Percentiles rank a stretch among this genome's conserved stretches.
phyloP scores from a whole-genome alignment of 2,329 filamentous ascomycete species.

The Penicillium sp. region DNA sequence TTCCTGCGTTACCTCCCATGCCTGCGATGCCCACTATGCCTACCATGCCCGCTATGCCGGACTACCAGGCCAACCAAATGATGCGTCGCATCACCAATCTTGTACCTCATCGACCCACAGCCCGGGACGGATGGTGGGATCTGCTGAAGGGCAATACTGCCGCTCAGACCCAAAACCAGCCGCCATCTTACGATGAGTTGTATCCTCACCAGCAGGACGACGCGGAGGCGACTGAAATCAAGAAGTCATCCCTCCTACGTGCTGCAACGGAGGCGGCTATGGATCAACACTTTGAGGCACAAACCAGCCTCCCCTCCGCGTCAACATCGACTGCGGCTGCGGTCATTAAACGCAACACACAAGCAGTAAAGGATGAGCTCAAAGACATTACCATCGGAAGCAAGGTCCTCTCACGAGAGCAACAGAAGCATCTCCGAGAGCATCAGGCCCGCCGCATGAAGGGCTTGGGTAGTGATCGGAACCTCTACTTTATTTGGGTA shows the following conservation, averaged over 20 bases:
- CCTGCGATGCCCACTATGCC: constrained; percentile 64
- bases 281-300: constrained; percentile 48
- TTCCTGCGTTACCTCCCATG: constrained; percentile 61
- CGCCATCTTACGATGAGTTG: constrained; percentile 78
- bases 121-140: constrained; percentile 65
- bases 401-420: constrained; percentile 46
- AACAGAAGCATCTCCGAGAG: constrained; percentile 49
- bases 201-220: constrained; percentile 56
- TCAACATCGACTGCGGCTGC: constrained; percentile 13
- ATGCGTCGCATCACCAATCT: constrained; percentile 72
- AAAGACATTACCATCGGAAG: constrained; percentile 46
- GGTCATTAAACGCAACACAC: constrained; percentile 12
- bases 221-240: constrained; percentile 41
- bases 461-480: constrained; percentile 51
- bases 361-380: constrained; percentile 37
- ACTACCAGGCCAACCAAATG: constrained; percentile 73
- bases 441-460: constrained; percentile 53
- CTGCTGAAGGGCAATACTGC: constrained; percentile 56
- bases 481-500: constrained; percentile 58
- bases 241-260: constrained; percentile 45
- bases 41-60: constrained; percentile 61
- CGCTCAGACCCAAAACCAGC: constrained; percentile 53
- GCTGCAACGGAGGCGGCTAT: constrained; percentile 47
- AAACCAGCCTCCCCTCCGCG: constrained; percentile 28
- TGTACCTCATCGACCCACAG: constrained; percentile 66